Evolutionary conservation across 2,329 filamentous ascomycete genomes (phyloP).

Genomic region (Endothia cerciana): DNA sequence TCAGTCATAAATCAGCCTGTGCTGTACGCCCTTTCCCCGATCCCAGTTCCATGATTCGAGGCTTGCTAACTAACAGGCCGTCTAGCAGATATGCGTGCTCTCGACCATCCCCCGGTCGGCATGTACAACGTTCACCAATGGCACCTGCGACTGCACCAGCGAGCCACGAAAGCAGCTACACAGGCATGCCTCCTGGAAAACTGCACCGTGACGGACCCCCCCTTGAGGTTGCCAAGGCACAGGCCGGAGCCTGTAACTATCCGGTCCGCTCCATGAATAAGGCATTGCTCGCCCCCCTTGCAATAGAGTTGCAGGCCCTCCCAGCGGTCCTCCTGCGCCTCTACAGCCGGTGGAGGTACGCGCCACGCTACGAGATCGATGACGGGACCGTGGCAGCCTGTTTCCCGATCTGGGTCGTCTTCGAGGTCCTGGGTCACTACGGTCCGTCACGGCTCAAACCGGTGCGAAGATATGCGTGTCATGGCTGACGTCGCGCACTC

Average conservation of each 20-base stretch:
- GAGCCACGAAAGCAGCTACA: slow-evolving; percentile 29
- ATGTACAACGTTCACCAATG: slow-evolving; percentile 33
- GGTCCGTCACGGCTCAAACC: slow-evolving; percentile 31
- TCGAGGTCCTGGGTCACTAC: slow-evolving; percentile 40
- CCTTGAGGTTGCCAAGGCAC: slow-evolving; percentile 38
- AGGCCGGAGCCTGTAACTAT: slow-evolving; percentile 40
- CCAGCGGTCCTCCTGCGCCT: slow-evolving; percentile 42
- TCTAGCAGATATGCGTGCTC: slow-evolving; percentile 33
- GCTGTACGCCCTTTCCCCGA: neutral
- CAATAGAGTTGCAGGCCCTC: slow-evolving; percentile 42
- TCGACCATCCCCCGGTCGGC: slow-evolving; percentile 33
- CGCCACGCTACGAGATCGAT: slow-evolving; percentile 40
- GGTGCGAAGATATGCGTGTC: neutral
- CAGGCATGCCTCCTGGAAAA: slow-evolving; percentile 33
- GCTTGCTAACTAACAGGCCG: neutral
- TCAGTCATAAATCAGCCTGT: slow-evolving; percentile 16
- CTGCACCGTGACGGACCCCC: slow-evolving; percentile 36
- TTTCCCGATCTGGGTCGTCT: slow-evolving; percentile 36
- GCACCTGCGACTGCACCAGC: slow-evolving; percentile 38
- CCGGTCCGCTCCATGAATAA: slow-evolving; percentile 38
- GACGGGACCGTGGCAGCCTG: slow-evolving; percentile 44
- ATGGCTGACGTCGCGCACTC: slow-evolving; percentile 31
- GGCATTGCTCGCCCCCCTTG: slow-evolving; percentile 41
- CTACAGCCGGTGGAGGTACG: slow-evolving; percentile 41
- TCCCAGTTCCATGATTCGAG: neutral